These are phyloP conservation scores for Chenopodium album DNA, from an alignment of 148 eudicot species.

Conservation along the genomic window DNA sequence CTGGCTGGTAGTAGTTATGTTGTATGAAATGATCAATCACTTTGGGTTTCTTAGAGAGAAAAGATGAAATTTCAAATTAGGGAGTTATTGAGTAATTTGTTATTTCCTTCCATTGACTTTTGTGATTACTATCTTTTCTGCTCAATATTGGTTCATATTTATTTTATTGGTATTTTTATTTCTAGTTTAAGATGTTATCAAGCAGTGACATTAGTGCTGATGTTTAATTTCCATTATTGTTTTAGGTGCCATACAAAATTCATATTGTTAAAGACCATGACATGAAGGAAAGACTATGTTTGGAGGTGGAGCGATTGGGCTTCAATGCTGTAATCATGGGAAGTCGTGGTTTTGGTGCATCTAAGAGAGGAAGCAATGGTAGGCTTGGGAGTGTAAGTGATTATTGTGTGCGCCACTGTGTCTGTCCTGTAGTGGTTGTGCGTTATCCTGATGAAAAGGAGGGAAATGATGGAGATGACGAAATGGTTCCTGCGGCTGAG, in stretches of 20 bases:
- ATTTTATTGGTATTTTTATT: background rate
- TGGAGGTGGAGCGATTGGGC: slow-evolving; percentile 90
- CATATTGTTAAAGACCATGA: slow-evolving; percentile 93
- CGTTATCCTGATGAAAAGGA: slow-evolving; percentile 90
- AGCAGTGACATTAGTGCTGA: slow-evolving; percentile 3
- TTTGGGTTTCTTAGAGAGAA: background rate
- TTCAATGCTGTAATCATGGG: slow-evolving; percentile 86
- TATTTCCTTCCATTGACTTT: background rate
- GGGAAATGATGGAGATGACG: slow-evolving; percentile 39
- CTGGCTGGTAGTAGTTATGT: background rate
- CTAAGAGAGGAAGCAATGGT: slow-evolving; percentile 53
- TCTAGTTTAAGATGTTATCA: background rate
- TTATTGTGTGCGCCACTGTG: slow-evolving; percentile 90
- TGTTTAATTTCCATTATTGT: background rate
- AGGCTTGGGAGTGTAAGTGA: slow-evolving; percentile 93
- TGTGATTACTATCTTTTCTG: background rate
- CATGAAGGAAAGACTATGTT: slow-evolving; percentile 81
- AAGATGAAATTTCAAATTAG: background rate
- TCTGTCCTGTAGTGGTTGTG: slow-evolving; percentile 89
- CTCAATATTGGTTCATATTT: background rate
- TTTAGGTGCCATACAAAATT: slow-evolving; percentile 72
- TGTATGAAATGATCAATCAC: slow-evolving; percentile 2
- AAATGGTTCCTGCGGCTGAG: slow-evolving; percentile 46
- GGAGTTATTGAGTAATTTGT: background rate
- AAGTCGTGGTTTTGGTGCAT: slow-evolving; percentile 89